A percentile compares a stretch with the other conserved stretches of the same genome.
phyloP scores from a whole-genome alignment of 2,329 filamentous ascomycete species.

The Dendrostoma leiphaemia region DNA sequence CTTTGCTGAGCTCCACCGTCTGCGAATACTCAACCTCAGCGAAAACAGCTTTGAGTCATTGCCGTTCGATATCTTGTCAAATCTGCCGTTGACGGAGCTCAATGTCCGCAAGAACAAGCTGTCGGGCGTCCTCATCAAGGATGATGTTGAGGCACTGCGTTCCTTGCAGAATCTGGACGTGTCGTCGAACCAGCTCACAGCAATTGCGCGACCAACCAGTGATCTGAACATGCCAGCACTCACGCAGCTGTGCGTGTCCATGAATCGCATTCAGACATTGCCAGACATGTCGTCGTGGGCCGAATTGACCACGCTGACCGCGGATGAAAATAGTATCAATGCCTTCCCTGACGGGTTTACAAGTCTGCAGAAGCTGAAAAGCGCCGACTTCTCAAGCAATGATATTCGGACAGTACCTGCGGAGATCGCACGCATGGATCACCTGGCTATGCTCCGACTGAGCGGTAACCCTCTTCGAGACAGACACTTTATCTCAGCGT shows the following conservation, averaged over 20 bases:
- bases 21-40: constrained; percentile 76
- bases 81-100: constrained; percentile 71
- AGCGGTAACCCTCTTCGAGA: constrained; percentile 89
- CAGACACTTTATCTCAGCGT: constrained; percentile 79
- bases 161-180: constrained; percentile 75
- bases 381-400: constrained; percentile 83
- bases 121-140: constrained; percentile 67
- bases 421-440: constrained; percentile 77
- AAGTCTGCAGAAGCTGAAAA: constrained; percentile 64
- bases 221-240: constrained; percentile 66
- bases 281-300: constrained; percentile 75
- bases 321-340: constrained; percentile 78
- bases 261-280: constrained; percentile 73
- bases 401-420: constrained; percentile 74
- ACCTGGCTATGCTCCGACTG: constrained; percentile 70
- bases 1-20: constrained; percentile 62
- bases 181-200: constrained; percentile 69
- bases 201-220: constrained; percentile 41
- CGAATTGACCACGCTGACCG: constrained; percentile 68
- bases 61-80: constrained; percentile 66
- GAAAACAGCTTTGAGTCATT: constrained; percentile 74
- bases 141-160: constrained; percentile 54
- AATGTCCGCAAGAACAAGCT: constrained; percentile 76
- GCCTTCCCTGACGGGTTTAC: constrained; percentile 75
- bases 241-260: constrained; percentile 71